These are phyloP conservation scores for Mortierella sp. DNA, from an alignment of 371 early-diverging fungal species.

Conservation along the genomic window DNA sequence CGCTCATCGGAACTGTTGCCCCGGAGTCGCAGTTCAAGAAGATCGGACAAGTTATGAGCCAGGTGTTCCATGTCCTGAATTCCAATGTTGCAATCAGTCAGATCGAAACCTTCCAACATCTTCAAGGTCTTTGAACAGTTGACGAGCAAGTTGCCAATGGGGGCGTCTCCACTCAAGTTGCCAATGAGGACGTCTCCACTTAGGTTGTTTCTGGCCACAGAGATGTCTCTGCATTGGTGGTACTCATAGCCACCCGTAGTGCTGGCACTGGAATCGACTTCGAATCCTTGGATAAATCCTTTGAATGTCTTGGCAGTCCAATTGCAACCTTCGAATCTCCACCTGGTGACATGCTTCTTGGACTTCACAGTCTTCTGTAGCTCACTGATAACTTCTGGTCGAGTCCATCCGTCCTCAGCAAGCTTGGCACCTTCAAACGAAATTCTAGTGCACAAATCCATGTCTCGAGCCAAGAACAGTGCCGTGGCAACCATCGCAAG, in stretches of 20 bases:
- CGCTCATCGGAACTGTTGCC: slow-evolving; percentile 25
- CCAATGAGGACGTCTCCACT: slow-evolving; percentile 18
- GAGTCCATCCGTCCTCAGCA: slow-evolving; percentile 28
- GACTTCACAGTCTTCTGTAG: slow-evolving; percentile 15
- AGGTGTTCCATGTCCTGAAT: slow-evolving; percentile 19
- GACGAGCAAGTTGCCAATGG: slow-evolving; percentile 16
- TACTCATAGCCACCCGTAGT: background rate
- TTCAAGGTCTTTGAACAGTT: background rate
- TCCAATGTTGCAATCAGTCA: slow-evolving; percentile 30
- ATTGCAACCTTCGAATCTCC: slow-evolving; percentile 25
- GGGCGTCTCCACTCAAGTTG: background rate
- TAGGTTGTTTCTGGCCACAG: slow-evolving; percentile 19
- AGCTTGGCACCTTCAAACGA: slow-evolving; percentile 8
- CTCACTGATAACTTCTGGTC: slow-evolving; percentile 19
- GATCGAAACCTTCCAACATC: slow-evolving; percentile 12
- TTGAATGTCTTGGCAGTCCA: slow-evolving; percentile 18
- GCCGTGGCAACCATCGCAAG: slow-evolving; percentile 17
- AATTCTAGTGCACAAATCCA: slow-evolving; percentile 12
- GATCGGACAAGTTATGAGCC: slow-evolving; percentile 6
- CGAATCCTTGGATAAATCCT: slow-evolving; percentile 20
- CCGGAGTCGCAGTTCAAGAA: slow-evolving; percentile 14
- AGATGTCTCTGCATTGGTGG: slow-evolving; percentile 10
- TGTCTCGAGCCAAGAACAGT: slow-evolving; percentile 5
- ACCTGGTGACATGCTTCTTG: slow-evolving; percentile 15
- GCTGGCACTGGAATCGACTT: background rate